A percentile compares a stretch with the other conserved stretches of the same genome.
Evolutionary conservation across 495 filamentous ascomycete species (phyloP).

Genomic region (Annulohypoxylon bovei): DNA sequence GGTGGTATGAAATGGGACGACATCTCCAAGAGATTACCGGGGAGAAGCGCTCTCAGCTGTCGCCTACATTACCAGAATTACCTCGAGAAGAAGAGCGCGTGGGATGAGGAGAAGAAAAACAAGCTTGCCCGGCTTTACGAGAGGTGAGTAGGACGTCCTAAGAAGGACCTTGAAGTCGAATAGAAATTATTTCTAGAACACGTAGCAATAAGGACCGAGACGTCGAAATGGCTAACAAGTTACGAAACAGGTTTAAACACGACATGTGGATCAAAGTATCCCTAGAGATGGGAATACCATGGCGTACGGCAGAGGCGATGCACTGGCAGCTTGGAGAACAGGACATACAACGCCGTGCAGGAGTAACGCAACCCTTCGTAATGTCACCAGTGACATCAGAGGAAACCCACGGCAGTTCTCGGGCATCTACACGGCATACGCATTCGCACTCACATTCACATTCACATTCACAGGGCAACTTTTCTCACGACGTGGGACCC

Average conservation of each 20-base stretch:
- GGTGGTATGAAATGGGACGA: conserved; percentile 98
- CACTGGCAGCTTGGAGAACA: conserved; percentile 95
- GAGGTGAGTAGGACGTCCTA: conserved; percentile 67
- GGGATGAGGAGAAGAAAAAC: conserved; percentile 98
- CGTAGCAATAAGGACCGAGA: neutral
- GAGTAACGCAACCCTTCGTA: conserved; percentile 77
- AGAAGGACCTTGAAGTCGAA: neutral
- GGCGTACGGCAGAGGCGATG: conserved; percentile 96
- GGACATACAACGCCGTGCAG: conserved; percentile 92
- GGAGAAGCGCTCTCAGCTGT: conserved; percentile 91
- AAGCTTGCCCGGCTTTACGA: conserved; percentile 94
- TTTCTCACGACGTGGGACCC: conserved; percentile 50
- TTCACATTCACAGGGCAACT: conserved; percentile 59
- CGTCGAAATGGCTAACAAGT: conserved; percentile 39
- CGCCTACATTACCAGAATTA: conserved; percentile 98
- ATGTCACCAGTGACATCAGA: conserved; percentile 69
- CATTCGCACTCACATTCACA: conserved; percentile 60
- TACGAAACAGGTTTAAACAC: conserved; percentile 79
- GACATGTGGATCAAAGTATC: conserved; percentile 97
- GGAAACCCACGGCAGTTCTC: conserved; percentile 58
- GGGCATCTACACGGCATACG: conserved; percentile 50
- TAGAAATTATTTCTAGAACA: neutral
- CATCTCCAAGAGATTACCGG: conserved; percentile 88
- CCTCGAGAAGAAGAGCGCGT: conserved; percentile 86
- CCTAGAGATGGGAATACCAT: conserved; percentile 94